A percentile compares a stretch with the other conserved stretches of the same genome.
These are phyloP conservation scores for Cladophialophora chaetospira DNA, from an alignment of 2,329 filamentous ascomycete genomes.

Conservation along the genomic window DNA sequence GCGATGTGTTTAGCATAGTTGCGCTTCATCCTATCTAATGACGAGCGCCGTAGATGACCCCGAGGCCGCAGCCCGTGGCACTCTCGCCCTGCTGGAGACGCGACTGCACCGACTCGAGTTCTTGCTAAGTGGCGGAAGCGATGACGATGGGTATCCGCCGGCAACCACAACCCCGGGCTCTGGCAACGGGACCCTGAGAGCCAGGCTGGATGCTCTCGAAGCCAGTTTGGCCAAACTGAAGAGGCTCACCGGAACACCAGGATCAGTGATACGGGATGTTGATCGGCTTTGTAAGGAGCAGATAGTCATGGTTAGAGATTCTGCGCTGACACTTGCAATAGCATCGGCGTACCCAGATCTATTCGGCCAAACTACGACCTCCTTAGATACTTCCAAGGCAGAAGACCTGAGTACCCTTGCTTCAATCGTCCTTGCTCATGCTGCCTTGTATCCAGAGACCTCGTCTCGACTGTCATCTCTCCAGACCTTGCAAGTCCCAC, in stretches of 20 bases:
- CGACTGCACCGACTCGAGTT: slow-evolving; percentile 49
- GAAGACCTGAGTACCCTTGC: slow-evolving; percentile 37
- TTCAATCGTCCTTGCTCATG: slow-evolving; percentile 46
- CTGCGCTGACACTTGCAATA: slow-evolving; percentile 4
- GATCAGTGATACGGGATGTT: slow-evolving; percentile 43
- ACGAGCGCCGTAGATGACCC: slow-evolving; percentile 18
- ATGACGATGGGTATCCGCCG: slow-evolving; percentile 44
- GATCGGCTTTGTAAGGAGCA: slow-evolving; percentile 44
- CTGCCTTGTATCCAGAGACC: slow-evolving; percentile 50
- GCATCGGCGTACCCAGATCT: slow-evolving; percentile 22
- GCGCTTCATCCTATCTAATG: slow-evolving; percentile 14
- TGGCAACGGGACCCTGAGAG: slow-evolving; percentile 43
- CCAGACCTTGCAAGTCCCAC: slow-evolving; percentile 50
- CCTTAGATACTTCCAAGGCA: slow-evolving; percentile 3
- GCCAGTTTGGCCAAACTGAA: slow-evolving; percentile 42
- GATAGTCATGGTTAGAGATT: neutral
- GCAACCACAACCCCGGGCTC: slow-evolving; percentile 39
- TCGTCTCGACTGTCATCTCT: slow-evolving; percentile 51
- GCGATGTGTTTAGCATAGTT: neutral
- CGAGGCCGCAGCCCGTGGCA: slow-evolving; percentile 22
- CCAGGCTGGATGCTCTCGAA: slow-evolving; percentile 44
- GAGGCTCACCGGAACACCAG: slow-evolving; percentile 36
- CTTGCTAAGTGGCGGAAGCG: slow-evolving; percentile 45
- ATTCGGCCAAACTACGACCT: slow-evolving; percentile 17
- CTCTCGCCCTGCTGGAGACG: slow-evolving; percentile 42